Conservation (phyloP, 2,329 filamentous ascomycete species). For the Xylariales sp. region DNA sequence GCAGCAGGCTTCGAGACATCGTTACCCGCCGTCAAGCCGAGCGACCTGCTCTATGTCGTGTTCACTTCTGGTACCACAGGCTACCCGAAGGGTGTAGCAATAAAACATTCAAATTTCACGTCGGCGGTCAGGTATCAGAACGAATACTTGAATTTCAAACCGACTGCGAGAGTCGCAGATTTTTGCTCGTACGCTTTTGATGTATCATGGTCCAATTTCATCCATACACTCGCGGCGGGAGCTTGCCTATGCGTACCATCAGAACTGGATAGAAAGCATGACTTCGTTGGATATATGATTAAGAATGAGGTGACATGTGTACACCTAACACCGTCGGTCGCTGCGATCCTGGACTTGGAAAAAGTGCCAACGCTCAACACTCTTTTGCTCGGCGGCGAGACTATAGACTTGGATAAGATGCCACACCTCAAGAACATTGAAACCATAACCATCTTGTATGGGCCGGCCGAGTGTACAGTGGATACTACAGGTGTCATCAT, state of each 20-base stretch:
- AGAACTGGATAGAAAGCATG: not conserved
- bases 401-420: not conserved
- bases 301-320: too few species aligned
- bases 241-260: conserved; percentile 1
- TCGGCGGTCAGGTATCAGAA: conserved; percentile 6
- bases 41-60: conserved; percentile 14
- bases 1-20: not conserved
- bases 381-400: not conserved
- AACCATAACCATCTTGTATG: not conserved
- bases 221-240: not conserved
- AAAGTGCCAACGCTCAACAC: not conserved
- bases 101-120: not conserved
- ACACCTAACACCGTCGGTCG: not conserved
- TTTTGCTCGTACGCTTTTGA: not conserved
- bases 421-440: not conserved
- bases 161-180: not conserved
- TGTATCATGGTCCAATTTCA: not conserved
- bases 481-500: not conserved
- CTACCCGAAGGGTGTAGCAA: not conserved
- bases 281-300: not conserved
- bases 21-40: not conserved
- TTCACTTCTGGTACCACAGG: not conserved
- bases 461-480: not conserved
- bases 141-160: conserved; percentile 16
- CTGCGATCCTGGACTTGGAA: not conserved